These are phyloP conservation scores for Quercus mongolica DNA, from an alignment of 306 rosid species.

Conservation along the genomic window DNA sequence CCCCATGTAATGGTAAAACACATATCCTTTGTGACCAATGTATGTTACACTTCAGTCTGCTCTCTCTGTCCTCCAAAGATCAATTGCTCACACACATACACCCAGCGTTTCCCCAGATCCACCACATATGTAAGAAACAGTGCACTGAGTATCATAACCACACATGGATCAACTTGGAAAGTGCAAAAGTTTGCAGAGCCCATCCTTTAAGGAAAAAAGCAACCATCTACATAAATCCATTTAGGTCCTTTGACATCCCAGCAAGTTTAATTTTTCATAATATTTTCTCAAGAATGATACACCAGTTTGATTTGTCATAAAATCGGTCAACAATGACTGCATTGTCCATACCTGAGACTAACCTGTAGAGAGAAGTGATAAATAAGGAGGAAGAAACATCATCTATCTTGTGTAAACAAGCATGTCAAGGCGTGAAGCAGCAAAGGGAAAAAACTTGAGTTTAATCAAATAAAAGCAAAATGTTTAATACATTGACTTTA, in stretches of 20 bases:
- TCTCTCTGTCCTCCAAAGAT: background rate
- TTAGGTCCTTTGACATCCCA: background rate
- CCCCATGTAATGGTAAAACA: background rate
- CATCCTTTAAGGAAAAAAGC: background rate
- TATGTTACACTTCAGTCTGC: background rate
- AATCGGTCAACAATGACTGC: constrained; percentile 71
- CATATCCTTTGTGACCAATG: background rate
- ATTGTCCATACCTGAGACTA: constrained; percentile 60
- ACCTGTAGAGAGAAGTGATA: constrained; percentile 43
- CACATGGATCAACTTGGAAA: background rate
- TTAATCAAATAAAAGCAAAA: background rate
- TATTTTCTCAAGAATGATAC: constrained; percentile 75
- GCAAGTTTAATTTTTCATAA: constrained; percentile 25
- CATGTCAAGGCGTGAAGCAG: constrained; percentile 3
- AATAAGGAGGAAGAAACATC: constrained; percentile 9
- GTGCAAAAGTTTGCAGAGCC: background rate
- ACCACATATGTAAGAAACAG: background rate
- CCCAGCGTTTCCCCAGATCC: background rate
- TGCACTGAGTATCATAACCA: background rate
- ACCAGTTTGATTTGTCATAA: constrained; percentile 95
- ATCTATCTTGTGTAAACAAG: background rate
- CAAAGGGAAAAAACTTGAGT: background rate
- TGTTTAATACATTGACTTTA: background rate
- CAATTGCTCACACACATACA: no score
- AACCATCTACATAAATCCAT: background rate